Percentiles rank a stretch among this genome's conserved stretches.
These are phyloP conservation scores for Vigna trinervia DNA, from an alignment of 306 rosid species.

Conservation along the genomic window DNA sequence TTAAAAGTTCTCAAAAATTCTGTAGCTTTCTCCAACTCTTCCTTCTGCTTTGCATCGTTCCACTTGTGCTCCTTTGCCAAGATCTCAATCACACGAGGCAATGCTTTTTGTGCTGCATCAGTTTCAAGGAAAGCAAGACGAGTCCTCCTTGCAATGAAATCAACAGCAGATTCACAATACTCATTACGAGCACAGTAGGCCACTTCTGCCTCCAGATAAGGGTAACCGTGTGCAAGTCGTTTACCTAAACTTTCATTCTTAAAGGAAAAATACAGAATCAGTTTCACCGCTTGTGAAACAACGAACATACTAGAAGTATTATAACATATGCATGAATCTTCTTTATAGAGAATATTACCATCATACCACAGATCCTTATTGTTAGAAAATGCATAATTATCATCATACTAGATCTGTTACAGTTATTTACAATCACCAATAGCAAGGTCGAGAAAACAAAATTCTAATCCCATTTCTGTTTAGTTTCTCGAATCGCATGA, in stretches of 20 bases:
- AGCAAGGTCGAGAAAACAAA: background rate
- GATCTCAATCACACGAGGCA: conserved; percentile 88
- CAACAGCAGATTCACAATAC: conserved; percentile 93
- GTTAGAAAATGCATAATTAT: conserved; percentile 5
- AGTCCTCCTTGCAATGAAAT: conserved; percentile 94
- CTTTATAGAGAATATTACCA: conserved; percentile 9
- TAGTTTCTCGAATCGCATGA: conserved; percentile 10
- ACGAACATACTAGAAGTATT: conserved; percentile 22
- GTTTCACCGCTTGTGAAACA: conserved; percentile 6
- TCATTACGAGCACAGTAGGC: conserved; percentile 98
- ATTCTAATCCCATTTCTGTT: background rate
- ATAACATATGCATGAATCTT: conserved; percentile 18
- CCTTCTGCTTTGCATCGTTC: conserved; percentile 77
- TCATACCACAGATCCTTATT: conserved; percentile 21
- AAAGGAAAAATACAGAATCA: conserved; percentile 21
- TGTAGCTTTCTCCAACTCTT: conserved; percentile 71
- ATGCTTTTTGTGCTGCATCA: conserved; percentile 83
- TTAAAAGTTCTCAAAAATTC: conserved; percentile 85
- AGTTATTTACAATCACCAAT: background rate
- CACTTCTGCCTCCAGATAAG: conserved; percentile 96
- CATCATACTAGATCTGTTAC: background rate
- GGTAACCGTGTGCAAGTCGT: conserved; percentile 96
- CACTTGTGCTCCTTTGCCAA: conserved; percentile 86
- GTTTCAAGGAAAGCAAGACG: conserved; percentile 99
- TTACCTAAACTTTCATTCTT: conserved; percentile 90